Conservation (phyloP, 768 basidiomycete species). For the Leucosporidium yakuticum region DNA sequence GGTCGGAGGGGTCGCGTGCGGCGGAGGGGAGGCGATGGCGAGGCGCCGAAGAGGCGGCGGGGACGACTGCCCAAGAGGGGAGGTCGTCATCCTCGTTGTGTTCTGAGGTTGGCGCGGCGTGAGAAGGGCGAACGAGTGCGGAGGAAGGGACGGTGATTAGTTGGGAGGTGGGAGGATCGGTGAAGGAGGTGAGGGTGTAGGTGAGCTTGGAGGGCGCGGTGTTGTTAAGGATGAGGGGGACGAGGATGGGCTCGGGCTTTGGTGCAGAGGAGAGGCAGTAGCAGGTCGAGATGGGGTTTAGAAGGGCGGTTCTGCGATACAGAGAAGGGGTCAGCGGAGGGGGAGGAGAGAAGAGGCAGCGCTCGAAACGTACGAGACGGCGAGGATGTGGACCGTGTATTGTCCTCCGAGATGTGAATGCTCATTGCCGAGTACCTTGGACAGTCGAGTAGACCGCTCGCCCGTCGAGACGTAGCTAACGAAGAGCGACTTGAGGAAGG, state of each 20-base stretch:
- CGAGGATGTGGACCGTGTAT: conserved; percentile 33
- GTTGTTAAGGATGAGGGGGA: conserved; percentile 35
- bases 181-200: conserved; percentile 26
- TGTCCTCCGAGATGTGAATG: conserved; percentile 25
- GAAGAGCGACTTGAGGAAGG: conserved; percentile 21
- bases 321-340: no score
- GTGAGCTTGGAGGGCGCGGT: conserved; percentile 25
- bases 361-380: conserved; percentile 19
- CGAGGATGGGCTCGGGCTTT: conserved; percentile 14
- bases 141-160: conserved; percentile 18
- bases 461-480: conserved; percentile 18
- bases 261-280: conserved; percentile 19
- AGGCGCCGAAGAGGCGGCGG: conserved; percentile 2
- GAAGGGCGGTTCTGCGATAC: conserved; percentile 19
- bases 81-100: conserved; percentile 22
- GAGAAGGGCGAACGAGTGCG: conserved; percentile 13
- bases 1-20: conserved; percentile 3
- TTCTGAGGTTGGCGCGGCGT: conserved; percentile 1
- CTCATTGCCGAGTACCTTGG: conserved; percentile 13
- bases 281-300: conserved; percentile 26
- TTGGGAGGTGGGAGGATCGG: background rate
- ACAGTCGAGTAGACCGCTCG: conserved; percentile 20
- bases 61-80: conserved; percentile 20
- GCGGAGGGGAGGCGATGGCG: background rate
- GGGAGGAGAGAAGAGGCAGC: background rate